Base-by-base conservation (phyloP, 495 filamentous ascomycete species). In the Trichoderma virens region DNA sequence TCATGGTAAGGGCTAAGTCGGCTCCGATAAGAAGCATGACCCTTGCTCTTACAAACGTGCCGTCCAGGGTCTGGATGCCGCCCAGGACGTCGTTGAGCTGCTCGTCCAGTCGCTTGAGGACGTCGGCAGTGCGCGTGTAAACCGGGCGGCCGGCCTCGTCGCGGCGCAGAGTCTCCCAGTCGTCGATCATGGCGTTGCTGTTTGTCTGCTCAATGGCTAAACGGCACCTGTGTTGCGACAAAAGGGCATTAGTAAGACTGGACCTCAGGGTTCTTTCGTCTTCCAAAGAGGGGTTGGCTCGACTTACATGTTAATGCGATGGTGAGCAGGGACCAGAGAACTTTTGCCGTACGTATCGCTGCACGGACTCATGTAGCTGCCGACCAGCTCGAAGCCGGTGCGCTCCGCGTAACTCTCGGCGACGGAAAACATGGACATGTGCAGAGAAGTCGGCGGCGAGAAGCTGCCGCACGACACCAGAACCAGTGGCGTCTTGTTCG, bases 381-480 rank as follows among this genome's bases (percentile, higher is more conserved):
- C 90, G 9, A 93, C 76, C 18, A 95, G 78, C 74, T 95, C 91
- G 72, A 85, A 93, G 27, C 85, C 87, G 73, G 90, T 64, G n/a
- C 31, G 45, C 9, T 61, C 16, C 0, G 32, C 62, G 31, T 64
- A 51, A 25, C 54, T 35, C 43, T 30, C 62, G 16, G 62, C 62
- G 18, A 59, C 43, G 68, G 91, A 90, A 69, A 93, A 92, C 88
- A 93, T 90, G 68, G 90, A 88, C 45, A 93, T 80, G 71, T 93
- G 90, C 27, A 93, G 82, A 11, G 32, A 25, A 5, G 62, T 64
- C 5, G 47, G 43, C 28, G 62, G 62, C 62, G 86, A 90, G 78
- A 96, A 97, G 59, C 90, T 93, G 43, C 93, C 93, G 74, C 93
- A 97, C 39, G 92, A 90, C 45, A 98, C 89, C 45, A 97, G 82